These are phyloP conservation scores for Fusarium camptoceras DNA, from an alignment of 2,329 filamentous ascomycete species.

Conservation along the genomic window DNA sequence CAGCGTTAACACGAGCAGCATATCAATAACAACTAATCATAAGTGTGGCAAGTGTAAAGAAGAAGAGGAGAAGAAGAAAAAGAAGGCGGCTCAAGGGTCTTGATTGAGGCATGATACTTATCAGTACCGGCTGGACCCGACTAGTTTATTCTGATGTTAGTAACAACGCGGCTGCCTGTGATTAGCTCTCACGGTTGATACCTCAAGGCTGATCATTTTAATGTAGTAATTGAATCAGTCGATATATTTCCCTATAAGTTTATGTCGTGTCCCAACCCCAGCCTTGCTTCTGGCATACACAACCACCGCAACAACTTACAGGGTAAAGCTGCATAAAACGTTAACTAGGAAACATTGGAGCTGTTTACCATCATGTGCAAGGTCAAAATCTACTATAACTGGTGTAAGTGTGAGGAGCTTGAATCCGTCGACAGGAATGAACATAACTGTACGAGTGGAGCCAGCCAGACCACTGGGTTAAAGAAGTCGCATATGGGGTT, in stretches of 20 bases:
- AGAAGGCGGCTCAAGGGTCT: background rate
- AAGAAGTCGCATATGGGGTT: background rate
- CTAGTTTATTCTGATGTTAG: background rate
- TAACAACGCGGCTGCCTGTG: background rate
- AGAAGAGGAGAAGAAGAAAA: background rate
- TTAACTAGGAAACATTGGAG: fast-evolving
- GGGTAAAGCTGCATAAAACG: fast-evolving
- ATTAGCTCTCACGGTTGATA: fast-evolving
- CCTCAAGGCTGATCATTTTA: fast-evolving
- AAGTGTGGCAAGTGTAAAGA: background rate
- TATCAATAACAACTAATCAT: background rate
- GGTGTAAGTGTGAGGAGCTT: background rate
- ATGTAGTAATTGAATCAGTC: background rate
- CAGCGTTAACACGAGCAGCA: background rate
- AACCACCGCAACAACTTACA: background rate
- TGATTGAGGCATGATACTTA: background rate
- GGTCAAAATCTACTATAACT: background rate
- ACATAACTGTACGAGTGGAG: background rate
- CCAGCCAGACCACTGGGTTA: background rate
- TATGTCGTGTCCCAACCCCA: fast-evolving
- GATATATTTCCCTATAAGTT: background rate
- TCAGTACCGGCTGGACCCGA: background rate
- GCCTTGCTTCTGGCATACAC: fast-evolving
- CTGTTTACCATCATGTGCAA: background rate
- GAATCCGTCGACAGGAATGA: background rate